A percentile compares a stretch with the other conserved stretches of the same genome.
Conservation (phyloP, 2,329 filamentous ascomycete species). For the Zelopaecilomyces penicillatus region DNA sequence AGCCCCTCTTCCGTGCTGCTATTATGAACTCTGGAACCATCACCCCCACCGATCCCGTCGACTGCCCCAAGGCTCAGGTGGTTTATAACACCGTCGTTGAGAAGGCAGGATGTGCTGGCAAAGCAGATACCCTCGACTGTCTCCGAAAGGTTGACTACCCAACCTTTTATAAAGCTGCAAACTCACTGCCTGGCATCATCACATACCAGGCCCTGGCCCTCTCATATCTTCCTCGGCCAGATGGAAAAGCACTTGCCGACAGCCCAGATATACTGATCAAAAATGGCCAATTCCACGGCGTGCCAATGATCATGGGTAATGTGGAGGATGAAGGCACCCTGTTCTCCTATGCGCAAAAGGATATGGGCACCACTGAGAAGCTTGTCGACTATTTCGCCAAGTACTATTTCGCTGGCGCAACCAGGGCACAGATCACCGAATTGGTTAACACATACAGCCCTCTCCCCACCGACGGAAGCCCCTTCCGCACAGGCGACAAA, state of each 20-base stretch:
- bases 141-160: constrained; percentile 53
- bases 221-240: constrained; percentile 54
- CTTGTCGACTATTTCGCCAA: constrained; percentile 44
- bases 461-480: constrained; percentile 41
- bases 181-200: constrained; percentile 48
- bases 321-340: constrained; percentile 60
- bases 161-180: constrained; percentile 51
- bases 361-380: constrained; percentile 46
- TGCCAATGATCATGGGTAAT: constrained; percentile 56
- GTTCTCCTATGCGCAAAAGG: constrained; percentile 50
- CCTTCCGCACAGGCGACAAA: constrained; percentile 47
- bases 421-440: constrained; percentile 30
- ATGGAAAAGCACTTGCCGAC: constrained; percentile 43
- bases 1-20: constrained; percentile 62
- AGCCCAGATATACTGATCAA: constrained; percentile 42
- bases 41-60: constrained; percentile 53
- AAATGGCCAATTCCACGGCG: constrained; percentile 42
- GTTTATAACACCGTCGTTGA: constrained; percentile 54
- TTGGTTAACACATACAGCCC: constrained; percentile 48
- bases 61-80: constrained; percentile 55
- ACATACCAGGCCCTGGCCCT: constrained; percentile 50
- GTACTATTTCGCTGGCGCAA: constrained; percentile 40
- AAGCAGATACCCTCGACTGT: constrained; percentile 53
- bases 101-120: constrained; percentile 51
- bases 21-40: constrained; percentile 71